Evolutionary conservation across 2,329 filamentous ascomycete species (phyloP).

Genomic region (Chalaropsis thielavioides): DNA sequence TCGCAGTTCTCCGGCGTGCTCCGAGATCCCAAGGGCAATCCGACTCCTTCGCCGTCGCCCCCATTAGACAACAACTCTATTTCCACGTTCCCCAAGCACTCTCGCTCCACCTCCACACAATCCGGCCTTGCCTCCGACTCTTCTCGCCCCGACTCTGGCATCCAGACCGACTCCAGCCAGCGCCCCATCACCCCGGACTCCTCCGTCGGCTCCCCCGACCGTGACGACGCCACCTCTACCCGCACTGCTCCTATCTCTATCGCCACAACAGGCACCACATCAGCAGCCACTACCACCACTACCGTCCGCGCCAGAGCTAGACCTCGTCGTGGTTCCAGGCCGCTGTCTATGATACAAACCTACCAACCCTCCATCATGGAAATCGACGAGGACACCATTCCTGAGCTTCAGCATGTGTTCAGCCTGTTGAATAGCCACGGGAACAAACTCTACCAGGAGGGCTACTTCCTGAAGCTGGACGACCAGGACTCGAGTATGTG

Average conservation of each 20-base stretch:
- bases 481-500: slow-evolving; percentile 79
- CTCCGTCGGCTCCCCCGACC: neutral
- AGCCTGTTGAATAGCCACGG: slow-evolving; percentile 85
- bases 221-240: slow-evolving; percentile 14
- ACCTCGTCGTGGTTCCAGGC: slow-evolving; percentile 46
- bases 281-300: slow-evolving; percentile 9
- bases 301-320: slow-evolving; percentile 24
- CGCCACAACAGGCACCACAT: slow-evolving; percentile 19
- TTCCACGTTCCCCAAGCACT: slow-evolving; percentile 20
- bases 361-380: slow-evolving; percentile 81
- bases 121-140: slow-evolving; percentile 1
- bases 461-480: slow-evolving; percentile 92
- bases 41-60: slow-evolving; percentile 33
- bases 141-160: neutral
- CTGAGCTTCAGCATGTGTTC: slow-evolving; percentile 89
- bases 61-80: slow-evolving; percentile 24
- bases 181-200: slow-evolving; percentile 15
- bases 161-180: slow-evolving; percentile 7
- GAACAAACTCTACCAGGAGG: slow-evolving; percentile 95
- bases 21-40: slow-evolving; percentile 28
- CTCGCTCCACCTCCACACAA: slow-evolving; percentile 8
- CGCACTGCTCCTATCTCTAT: slow-evolving; percentile 24
- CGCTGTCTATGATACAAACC: slow-evolving; percentile 72
- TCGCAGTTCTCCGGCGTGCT: slow-evolving; percentile 52
- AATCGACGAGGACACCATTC: slow-evolving; percentile 67